Evolutionary conservation across 2,329 filamentous ascomycete genomes (phyloP), one percentile per base, ranked within the genome.

Genomic region (Botrytis elliptica): DNA sequence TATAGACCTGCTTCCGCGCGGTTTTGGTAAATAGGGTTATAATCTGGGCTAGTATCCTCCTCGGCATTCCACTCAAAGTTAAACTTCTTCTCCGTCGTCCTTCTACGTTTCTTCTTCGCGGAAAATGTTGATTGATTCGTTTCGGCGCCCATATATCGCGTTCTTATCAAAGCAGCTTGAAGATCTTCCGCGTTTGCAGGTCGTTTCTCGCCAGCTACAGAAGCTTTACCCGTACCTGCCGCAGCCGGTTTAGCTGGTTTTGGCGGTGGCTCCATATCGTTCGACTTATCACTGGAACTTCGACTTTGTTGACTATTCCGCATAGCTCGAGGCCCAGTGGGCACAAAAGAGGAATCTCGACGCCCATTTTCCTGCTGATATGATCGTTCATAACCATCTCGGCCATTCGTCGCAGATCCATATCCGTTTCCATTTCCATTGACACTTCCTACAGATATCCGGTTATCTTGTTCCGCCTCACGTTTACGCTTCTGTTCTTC

Each of bases 41-140:
- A 92, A 78, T 93, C 91, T 68, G 86, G 88, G 77, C 91, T 95
- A 0, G 96, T 99, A 82, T 99, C 96, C 81, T 99, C 96, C 75
- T 97, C 93, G 1, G 90, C 88, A 78, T 97, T 97, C 96, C 96
- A 99, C 79, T 97, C 96, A 79, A 99, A 99, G 80, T 98, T 99
- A 85, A 99, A 99, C 82, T 99, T 98, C 83, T 95, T 94, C 80
- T 97, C 95, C 1, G 93, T 96, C 1, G 94, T 97, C 75, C 95
- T 88, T 84, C 93, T 92, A 73, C 95, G 89, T 86, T 98, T 98
- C 88, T 98, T 99, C 85, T 96, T 93, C 1, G 95, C 95, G 0
- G 94, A 97, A 81, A 98, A 98, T 55, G 89, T 97, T 7, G 92
- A 95, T 76, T 91, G 89, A 77, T 96, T 97, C 70, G 93, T 90